A percentile compares a stretch with the other conserved stretches of the same genome.
phyloP scores from a whole-genome alignment of 495 filamentous ascomycete genomes.

The Aspergillus bertholletiae region DNA sequence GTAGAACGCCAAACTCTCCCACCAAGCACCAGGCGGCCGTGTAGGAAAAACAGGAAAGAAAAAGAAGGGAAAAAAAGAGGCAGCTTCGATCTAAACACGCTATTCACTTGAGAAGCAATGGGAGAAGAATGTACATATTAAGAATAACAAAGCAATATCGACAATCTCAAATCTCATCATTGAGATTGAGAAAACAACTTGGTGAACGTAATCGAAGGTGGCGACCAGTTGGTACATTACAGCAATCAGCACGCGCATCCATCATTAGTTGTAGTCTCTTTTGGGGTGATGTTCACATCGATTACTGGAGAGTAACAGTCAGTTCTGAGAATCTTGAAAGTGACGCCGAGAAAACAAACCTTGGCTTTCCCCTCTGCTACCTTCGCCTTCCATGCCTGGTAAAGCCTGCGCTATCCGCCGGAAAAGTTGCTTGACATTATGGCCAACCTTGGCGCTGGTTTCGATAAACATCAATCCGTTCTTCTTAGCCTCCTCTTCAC shows the following conservation, averaged over 20 bases:
- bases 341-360: slow-evolving; percentile 39
- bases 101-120: slow-evolving; percentile 21
- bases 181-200: slow-evolving; percentile 21
- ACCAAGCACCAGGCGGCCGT: background rate
- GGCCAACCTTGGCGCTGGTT: slow-evolving; percentile 95
- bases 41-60: background rate
- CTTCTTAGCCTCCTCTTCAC: slow-evolving; percentile 98
- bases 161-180: slow-evolving; percentile 35
- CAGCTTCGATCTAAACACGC: slow-evolving; percentile 25
- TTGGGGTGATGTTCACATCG: slow-evolving; percentile 85
- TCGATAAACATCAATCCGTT: slow-evolving; percentile 97
- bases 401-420: slow-evolving; percentile 95
- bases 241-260: slow-evolving; percentile 71
- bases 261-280: slow-evolving; percentile 66
- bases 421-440: slow-evolving; percentile 97
- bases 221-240: slow-evolving; percentile 4
- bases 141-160: slow-evolving; percentile 40
- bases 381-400: slow-evolving; percentile 92
- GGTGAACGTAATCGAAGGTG: slow-evolving; percentile 2
- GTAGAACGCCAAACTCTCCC: background rate
- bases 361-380: slow-evolving; percentile 60
- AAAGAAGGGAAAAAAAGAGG: slow-evolving; percentile 8
- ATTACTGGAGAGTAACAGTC: slow-evolving; percentile 61
- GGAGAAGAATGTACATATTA: slow-evolving; percentile 41
- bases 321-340: slow-evolving; percentile 5